Evolutionary conservation across 148 eudicot genomes (phyloP).

Genomic region (Rhododendron griersonianum): DNA sequence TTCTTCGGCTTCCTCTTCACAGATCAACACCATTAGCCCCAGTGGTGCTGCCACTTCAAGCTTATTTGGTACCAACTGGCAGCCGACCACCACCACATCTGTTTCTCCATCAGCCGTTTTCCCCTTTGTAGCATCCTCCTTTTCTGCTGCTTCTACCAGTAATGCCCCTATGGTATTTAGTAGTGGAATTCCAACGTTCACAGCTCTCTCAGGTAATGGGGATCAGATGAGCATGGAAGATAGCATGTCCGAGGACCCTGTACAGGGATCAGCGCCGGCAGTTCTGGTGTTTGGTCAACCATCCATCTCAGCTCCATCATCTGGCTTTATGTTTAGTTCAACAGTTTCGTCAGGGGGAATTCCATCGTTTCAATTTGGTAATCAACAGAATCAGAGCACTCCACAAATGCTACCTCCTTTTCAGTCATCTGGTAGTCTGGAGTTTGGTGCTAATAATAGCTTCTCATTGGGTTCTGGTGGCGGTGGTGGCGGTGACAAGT

Average conservation of each 20-base stretch:
- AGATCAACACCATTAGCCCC: constrained; percentile 20
- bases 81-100: constrained; percentile 30
- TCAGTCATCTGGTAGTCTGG: constrained; percentile 60
- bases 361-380: constrained; percentile 58
- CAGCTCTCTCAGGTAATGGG: constrained; percentile 31
- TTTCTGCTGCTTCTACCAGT: constrained; percentile 26
- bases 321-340: constrained; percentile 41
- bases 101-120: constrained; percentile 28
- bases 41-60: constrained; percentile 26
- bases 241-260: constrained; percentile 88
- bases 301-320: constrained; percentile 28
- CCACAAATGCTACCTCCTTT: constrained; percentile 46
- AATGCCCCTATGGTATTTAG: constrained; percentile 42
- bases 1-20: constrained; percentile 20
- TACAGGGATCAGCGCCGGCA: constrained; percentile 37
- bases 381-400: constrained; percentile 53
- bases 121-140: constrained; percentile 44
- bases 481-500: constrained; percentile 51
- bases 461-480: constrained; percentile 83
- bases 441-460: constrained; percentile 60
- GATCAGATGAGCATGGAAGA: constrained; percentile 76
- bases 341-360: constrained; percentile 25
- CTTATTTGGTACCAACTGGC: constrained; percentile 32
- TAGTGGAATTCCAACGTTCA: constrained; percentile 23
- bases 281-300: constrained; percentile 48